Conservation (phyloP, 805 yeast species). For the Barnettozyma siamensis region DNA sequence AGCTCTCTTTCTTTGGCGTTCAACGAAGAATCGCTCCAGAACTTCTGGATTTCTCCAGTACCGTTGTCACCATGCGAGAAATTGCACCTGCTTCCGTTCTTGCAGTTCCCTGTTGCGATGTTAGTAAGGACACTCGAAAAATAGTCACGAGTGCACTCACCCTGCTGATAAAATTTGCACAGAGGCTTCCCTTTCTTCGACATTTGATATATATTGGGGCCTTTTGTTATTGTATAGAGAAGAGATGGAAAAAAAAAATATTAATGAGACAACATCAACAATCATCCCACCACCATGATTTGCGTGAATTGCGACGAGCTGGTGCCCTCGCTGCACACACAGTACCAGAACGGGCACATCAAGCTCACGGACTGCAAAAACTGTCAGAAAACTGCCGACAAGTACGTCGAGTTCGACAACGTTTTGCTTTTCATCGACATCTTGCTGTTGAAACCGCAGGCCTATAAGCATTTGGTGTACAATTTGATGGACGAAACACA, state of each 20-base stretch:
- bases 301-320: slow-evolving; percentile 83
- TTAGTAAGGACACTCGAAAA: not conserved
- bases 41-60: slow-evolving; percentile 14
- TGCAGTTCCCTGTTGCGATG: slow-evolving; percentile 27
- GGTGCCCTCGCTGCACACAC: slow-evolving; percentile 59
- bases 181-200: slow-evolving; percentile 27
- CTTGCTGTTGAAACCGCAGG: slow-evolving; percentile 78
- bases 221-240: not conserved
- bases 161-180: slow-evolving; percentile 40
- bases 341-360: slow-evolving; percentile 72
- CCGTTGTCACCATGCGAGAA: slow-evolving; percentile 32
- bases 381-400: slow-evolving; percentile 77
- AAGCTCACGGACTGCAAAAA: slow-evolving; percentile 68
- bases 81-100: slow-evolving; percentile 37
- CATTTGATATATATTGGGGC: slow-evolving; percentile 16
- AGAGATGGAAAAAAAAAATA: too few species aligned
- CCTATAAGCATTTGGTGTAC: slow-evolving; percentile 79
- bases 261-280: not conserved
- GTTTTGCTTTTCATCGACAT: slow-evolving; percentile 82
- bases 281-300: slow-evolving; percentile 46
- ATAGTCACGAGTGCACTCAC: slow-evolving; percentile 12
- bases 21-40: slow-evolving; percentile 21
- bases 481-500: slow-evolving; percentile 36
- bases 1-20: slow-evolving; percentile 26
- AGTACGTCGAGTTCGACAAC: slow-evolving; percentile 84